Evolutionary conservation across 2,329 filamentous ascomycete species (phyloP).

Genomic region (Talaromyces islandicus): DNA sequence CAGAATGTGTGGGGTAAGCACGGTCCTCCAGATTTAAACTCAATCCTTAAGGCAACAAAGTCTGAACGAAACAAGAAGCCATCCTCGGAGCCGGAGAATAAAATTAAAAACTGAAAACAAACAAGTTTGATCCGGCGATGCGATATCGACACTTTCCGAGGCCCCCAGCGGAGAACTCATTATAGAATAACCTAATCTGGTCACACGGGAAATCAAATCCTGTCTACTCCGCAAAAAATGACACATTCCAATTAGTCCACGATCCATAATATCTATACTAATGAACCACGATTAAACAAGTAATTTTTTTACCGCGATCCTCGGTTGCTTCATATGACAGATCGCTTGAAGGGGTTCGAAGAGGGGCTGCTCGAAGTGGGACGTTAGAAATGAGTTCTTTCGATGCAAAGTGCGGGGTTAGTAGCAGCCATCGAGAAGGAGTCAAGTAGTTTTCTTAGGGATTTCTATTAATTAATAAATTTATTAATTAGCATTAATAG

Average conservation of each 20-base stretch:
- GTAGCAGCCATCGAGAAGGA: neutral
- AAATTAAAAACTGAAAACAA: neutral
- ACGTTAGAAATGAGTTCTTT: neutral
- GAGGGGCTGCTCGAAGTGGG: neutral
- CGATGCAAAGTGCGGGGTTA: neutral
- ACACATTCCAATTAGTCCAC: neutral
- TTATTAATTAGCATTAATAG: neutral
- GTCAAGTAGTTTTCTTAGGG: neutral
- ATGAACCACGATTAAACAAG: neutral
- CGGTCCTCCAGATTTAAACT: neutral
- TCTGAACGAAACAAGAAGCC: neutral
- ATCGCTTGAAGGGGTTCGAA: no score
- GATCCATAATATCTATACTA: neutral
- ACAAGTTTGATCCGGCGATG: neutral
- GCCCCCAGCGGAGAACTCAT: no score
- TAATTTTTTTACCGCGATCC: neutral
- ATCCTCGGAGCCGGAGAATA: neutral
- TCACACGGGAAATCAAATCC: no score
- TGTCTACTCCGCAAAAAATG: no score
- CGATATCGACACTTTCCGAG: no score
- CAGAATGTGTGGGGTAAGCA: no score
- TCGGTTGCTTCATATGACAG: neutral
- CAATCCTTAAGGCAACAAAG: no score
- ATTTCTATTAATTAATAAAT: neutral
- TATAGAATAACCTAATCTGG: no score